phyloP scores from a whole-genome alignment of 2,329 filamentous ascomycete species.

The Colletotrichum sp. region DNA sequence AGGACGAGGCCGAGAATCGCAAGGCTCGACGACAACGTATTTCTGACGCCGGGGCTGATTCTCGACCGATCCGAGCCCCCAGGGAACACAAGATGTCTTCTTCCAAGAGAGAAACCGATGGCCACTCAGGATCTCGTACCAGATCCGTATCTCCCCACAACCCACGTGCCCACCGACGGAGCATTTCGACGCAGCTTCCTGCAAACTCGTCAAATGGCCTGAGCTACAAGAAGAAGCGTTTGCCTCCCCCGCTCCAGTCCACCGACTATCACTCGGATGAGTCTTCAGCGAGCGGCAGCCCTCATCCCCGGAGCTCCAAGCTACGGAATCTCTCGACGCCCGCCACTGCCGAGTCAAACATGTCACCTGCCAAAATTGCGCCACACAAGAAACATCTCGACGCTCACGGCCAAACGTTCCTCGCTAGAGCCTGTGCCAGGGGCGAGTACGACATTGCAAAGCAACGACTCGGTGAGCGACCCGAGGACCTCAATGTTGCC shows the following conservation, averaged over 20 bases:
- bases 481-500: conserved; percentile 85
- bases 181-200: conserved; percentile 67
- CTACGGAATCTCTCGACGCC: conserved; percentile 61
- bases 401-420: conserved; percentile 86
- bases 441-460: conserved; percentile 84
- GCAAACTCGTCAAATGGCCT: conserved; percentile 60
- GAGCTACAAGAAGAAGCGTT: conserved; percentile 64
- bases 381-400: conserved; percentile 88
- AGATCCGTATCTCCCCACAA: conserved; percentile 67
- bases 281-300: conserved; percentile 65
- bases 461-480: conserved; percentile 75
- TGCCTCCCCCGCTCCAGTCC: conserved; percentile 65
- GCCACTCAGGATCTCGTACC: conserved; percentile 26
- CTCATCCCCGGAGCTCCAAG: conserved; percentile 63
- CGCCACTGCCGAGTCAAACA: conserved; percentile 61
- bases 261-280: conserved; percentile 73
- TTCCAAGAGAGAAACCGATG: conserved; percentile 36
- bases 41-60: conserved; percentile 38
- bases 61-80: conserved; percentile 1
- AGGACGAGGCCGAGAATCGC: conserved; percentile 60
- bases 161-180: conserved; percentile 63
- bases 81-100: conserved; percentile 37
- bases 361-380: conserved; percentile 71
- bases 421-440: conserved; percentile 88
- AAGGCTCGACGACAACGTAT: conserved; percentile 60